Percentiles rank a stretch among this genome's conserved stretches.
These are phyloP conservation scores for Pseudohyphozyma bogoriensis DNA, from an alignment of 768 basidiomycete genomes.

Conservation along the genomic window DNA sequence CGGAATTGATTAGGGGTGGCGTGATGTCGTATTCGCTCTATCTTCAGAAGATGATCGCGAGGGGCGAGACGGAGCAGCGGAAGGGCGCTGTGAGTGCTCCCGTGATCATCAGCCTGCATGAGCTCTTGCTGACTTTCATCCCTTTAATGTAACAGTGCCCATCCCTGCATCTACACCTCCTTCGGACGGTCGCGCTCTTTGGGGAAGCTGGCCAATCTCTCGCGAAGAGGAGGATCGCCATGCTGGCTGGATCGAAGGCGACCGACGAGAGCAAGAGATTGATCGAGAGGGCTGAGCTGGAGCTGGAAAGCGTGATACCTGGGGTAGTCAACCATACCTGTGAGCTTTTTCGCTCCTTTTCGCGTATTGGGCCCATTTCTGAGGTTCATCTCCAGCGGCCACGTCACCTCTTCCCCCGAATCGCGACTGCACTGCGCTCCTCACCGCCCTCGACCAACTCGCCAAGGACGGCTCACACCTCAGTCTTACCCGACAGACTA, in stretches of 20 bases:
- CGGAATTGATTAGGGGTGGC: conserved; percentile 16
- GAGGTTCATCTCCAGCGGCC: too few relatives aligned
- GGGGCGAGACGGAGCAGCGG: conserved; percentile 22
- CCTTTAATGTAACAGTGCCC: background rate
- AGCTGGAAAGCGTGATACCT: background rate
- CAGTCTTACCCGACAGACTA: conserved; percentile 3
- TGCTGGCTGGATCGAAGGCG: background rate
- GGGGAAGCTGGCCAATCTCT: background rate
- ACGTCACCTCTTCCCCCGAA: background rate
- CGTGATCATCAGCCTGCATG: too few relatives aligned
- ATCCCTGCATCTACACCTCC: background rate
- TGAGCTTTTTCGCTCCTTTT: background rate
- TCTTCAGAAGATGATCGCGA: conserved; percentile 27
- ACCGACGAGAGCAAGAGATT: background rate
- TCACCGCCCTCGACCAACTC: background rate
- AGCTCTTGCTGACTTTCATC: background rate
- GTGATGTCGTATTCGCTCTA: conserved; percentile 18
- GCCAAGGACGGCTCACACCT: background rate
- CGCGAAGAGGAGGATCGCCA: background rate
- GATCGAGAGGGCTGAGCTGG: background rate
- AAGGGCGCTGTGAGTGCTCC: background rate
- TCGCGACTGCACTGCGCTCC: background rate
- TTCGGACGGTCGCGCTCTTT: background rate
- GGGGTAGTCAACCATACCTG: background rate
- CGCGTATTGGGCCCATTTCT: too few relatives aligned